Conservation (phyloP, 1,139 yeast species). For the Zygosaccharomyces sapae region DNA sequence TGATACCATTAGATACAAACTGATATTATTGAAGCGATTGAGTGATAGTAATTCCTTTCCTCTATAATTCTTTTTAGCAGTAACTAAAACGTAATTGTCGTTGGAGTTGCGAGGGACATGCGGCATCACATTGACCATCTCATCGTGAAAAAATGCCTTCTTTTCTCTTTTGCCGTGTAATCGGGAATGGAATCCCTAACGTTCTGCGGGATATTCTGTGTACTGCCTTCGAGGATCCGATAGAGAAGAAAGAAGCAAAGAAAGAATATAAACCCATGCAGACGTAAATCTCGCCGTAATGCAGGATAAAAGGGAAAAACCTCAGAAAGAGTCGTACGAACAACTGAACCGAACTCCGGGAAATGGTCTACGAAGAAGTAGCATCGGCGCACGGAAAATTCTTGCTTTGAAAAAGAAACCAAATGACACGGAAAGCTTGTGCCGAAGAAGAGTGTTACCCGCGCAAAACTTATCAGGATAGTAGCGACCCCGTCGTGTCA, state of each 20-base stretch:
- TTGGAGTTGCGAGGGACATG: not conserved
- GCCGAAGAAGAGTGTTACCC: not conserved
- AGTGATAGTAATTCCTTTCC: not conserved
- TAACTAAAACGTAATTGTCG: not conserved
- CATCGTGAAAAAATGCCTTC: not conserved
- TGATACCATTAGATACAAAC: not conserved
- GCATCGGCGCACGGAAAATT: not conserved
- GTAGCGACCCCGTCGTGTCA: too few relatives aligned
- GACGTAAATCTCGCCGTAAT: not conserved
- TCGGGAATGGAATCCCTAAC: not conserved
- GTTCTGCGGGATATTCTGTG: not conserved
- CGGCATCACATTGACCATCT: not conserved
- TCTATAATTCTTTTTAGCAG: not conserved
- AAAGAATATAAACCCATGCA: not conserved
- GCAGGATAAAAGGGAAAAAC: not conserved
- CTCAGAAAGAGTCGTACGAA: not conserved
- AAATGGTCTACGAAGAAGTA: not conserved
- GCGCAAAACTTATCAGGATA: too few relatives aligned
- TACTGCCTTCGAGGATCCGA: not conserved
- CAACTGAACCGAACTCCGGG: not conserved
- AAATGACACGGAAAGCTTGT: not conserved
- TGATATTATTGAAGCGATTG: not conserved
- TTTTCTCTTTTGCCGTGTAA: not conserved
- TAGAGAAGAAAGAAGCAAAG: not conserved
- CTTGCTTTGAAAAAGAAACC: not conserved